Evolutionary conservation across 148 eudicot species (phyloP).

Genomic region (Dysphania ambrosioides): DNA sequence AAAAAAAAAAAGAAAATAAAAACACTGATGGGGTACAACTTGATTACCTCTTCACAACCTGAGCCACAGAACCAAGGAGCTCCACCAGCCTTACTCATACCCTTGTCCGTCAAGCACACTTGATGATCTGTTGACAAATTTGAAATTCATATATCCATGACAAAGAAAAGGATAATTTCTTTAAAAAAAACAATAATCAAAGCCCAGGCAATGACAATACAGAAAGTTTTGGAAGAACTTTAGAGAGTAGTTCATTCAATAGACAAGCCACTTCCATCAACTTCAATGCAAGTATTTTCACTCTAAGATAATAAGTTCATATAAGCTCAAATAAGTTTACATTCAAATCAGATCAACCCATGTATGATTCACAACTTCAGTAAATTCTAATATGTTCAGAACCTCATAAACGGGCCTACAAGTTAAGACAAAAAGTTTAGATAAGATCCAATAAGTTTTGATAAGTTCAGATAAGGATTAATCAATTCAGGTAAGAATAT

Average conservation of each 20-base stretch:
- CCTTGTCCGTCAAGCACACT: constrained; percentile 48
- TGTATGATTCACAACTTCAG: neutral
- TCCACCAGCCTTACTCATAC: constrained; percentile 28
- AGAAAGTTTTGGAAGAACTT: neutral
- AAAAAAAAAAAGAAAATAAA: too few species aligned
- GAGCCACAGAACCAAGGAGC: constrained; percentile 73
- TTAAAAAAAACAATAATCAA: neutral
- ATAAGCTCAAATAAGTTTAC: neutral
- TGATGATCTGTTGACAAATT: constrained; percentile 66
- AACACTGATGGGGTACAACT: constrained; percentile 5
- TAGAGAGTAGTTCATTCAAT: neutral
- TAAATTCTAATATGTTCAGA: neutral
- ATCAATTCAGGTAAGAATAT: neutral
- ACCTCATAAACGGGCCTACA: too few species aligned
- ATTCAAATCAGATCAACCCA: neutral
- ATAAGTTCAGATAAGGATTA: too few species aligned
- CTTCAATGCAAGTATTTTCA: neutral
- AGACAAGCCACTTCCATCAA: neutral
- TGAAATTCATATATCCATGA: constrained; percentile 3
- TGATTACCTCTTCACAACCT: constrained; percentile 68
- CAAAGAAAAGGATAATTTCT: neutral
- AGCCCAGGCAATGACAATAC: neutral
- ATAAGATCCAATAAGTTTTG: too few species aligned
- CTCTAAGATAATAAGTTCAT: neutral
- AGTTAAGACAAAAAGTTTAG: too few species aligned